Evolutionary conservation across 768 basidiomycete genomes (phyloP).

Genomic region (Suillus subluteus): DNA sequence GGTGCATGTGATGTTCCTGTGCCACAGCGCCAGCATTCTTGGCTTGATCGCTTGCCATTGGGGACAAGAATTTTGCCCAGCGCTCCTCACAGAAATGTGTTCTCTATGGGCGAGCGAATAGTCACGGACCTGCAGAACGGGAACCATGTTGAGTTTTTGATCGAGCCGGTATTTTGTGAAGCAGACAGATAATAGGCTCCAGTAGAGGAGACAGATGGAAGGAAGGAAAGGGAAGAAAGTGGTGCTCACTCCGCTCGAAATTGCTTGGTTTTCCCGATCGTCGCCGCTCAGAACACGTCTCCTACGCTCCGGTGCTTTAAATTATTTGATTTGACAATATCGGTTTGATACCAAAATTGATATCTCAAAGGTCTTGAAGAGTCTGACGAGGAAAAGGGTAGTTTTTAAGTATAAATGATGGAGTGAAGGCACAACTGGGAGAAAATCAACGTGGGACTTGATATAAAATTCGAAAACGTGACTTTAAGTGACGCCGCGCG

Average conservation of each 20-base stretch:
- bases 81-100: conserved; percentile 21
- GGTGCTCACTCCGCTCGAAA: conserved; percentile 39
- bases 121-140: conserved; percentile 25
- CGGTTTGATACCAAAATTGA: conserved; percentile 12
- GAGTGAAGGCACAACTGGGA: conserved; percentile 32
- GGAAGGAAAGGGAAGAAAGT: conserved; percentile 17
- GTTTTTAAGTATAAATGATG: conserved; percentile 18
- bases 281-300: conserved; percentile 39
- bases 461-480: conserved; percentile 16
- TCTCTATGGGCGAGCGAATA: conserved; percentile 37
- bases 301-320: conserved; percentile 20
- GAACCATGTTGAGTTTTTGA: conserved; percentile 24
- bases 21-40: conserved; percentile 40
- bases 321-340: conserved; percentile 15
- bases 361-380: conserved; percentile 14
- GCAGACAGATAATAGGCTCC: conserved; percentile 2
- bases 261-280: conserved; percentile 41
- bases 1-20: conserved; percentile 36
- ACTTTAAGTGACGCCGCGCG: conserved; percentile 24
- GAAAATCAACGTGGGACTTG: conserved; percentile 36
- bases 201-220: conserved; percentile 9
- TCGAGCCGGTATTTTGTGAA: conserved; percentile 12
- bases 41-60: conserved; percentile 36
- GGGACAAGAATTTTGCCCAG: conserved; percentile 33
- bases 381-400: conserved; percentile 7